Conservation (phyloP, 441 rosid genomes). For the Iberis amara region DNA sequence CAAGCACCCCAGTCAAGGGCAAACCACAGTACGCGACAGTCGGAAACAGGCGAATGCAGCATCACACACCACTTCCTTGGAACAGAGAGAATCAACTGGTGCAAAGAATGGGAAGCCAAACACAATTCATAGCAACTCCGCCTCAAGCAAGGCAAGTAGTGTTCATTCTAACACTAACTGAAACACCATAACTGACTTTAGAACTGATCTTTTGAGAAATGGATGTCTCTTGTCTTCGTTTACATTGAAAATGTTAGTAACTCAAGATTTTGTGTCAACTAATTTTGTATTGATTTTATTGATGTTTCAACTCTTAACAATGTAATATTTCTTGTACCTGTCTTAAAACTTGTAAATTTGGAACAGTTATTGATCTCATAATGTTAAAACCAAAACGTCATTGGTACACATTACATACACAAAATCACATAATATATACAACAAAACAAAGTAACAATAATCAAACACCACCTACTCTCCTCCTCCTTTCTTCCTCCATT, state of each 20-base stretch:
- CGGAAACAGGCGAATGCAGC: constrained; percentile 7
- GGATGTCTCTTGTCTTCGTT: neutral
- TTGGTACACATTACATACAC: constrained; percentile 6
- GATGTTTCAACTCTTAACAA: too few species aligned
- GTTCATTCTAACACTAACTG: constrained; percentile 7
- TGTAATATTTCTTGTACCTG: too few species aligned
- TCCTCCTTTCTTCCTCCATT: neutral
- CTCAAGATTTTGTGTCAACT: constrained; percentile 2
- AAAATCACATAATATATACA: constrained; percentile 28
- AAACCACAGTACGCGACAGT: neutral
- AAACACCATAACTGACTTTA: constrained; percentile 11
- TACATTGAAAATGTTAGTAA: constrained; percentile 1
- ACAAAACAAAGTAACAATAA: constrained; percentile 20
- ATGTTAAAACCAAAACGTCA: neutral
- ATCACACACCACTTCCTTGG: constrained; percentile 14
- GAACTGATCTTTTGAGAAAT: neutral
- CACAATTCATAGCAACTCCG: constrained; percentile 11
- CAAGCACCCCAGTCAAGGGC: constrained; percentile 9
- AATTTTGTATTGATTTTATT: too few species aligned
- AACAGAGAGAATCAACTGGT: constrained; percentile 4
- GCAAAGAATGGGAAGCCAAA: constrained; percentile 18
- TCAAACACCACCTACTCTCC: constrained; percentile 27
- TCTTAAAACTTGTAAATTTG: too few species aligned
- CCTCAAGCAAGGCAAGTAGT: constrained; percentile 17
- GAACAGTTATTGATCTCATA: too few species aligned